Conservation (phyloP, 345 rosid genomes). For the Pseudoturritis turrita region DNA sequence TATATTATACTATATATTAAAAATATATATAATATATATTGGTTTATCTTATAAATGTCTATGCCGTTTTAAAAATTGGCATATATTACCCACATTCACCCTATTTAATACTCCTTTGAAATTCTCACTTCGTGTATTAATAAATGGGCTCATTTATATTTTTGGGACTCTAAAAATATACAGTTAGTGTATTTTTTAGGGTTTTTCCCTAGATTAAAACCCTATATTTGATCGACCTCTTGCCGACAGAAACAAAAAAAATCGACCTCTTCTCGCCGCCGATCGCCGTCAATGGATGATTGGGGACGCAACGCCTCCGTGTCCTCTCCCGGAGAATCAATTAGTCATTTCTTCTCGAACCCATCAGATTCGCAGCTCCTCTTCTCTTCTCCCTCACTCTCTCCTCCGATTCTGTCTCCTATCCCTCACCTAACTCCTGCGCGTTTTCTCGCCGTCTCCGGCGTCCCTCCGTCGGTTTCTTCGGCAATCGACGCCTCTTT, state of each 20-base stretch:
- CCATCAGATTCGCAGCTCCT: constrained; percentile 35
- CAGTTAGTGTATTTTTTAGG: too few relatives aligned
- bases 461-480: constrained; percentile 30
- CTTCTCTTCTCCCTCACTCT: constrained; percentile 45
- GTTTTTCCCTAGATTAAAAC: too few relatives aligned
- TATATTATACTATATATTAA: too few relatives aligned
- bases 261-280: neutral
- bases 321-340: neutral
- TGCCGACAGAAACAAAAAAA: too few relatives aligned
- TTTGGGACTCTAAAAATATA: too few relatives aligned
- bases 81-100: too few relatives aligned
- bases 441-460: constrained; percentile 48
- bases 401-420: constrained; percentile 39
- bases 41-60: too few relatives aligned
- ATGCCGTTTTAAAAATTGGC: too few relatives aligned
- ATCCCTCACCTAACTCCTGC: constrained; percentile 43
- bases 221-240: neutral
- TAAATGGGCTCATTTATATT: too few relatives aligned
- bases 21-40: too few relatives aligned
- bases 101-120: too few relatives aligned
- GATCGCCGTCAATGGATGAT: neutral
- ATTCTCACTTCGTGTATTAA: too few relatives aligned
- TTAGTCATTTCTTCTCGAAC: constrained; percentile 30
- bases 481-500: constrained; percentile 4
- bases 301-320: constrained; percentile 22